These are phyloP conservation scores for Yueomyces sinensis DNA, from an alignment of 805 yeast genomes.

Conservation along the genomic window DNA sequence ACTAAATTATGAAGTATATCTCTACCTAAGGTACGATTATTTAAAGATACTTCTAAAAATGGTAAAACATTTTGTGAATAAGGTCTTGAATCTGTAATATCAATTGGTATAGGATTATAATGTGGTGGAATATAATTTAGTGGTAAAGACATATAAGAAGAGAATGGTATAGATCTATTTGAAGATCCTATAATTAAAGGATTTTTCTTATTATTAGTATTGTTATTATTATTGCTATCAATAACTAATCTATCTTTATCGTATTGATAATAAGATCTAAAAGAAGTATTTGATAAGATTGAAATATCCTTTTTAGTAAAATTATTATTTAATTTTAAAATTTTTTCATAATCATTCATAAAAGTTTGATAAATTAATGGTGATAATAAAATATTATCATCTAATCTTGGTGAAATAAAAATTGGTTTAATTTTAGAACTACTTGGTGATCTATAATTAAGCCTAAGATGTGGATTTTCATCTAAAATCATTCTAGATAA, in stretches of 20 bases:
- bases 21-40: conserved; percentile 41
- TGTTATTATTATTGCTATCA: neutral
- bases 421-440: conserved; percentile 17
- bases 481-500: conserved; percentile 33
- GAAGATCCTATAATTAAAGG: neutral
- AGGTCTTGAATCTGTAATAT: conserved; percentile 64
- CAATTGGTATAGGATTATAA: conserved; percentile 48
- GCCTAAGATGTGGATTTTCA: conserved; percentile 31
- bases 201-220: neutral
- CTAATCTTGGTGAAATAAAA: conserved; percentile 19
- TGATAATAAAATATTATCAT: conserved; percentile 22
- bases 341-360: conserved; percentile 11
- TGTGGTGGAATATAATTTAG: conserved; percentile 33
- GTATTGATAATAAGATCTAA: too few relatives aligned
- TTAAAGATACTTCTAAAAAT: conserved; percentile 58
- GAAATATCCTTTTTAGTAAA: neutral
- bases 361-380: conserved; percentile 28
- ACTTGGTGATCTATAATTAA: conserved; percentile 23
- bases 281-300: neutral
- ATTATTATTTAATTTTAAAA: neutral
- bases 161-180: neutral
- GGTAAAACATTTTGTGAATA: conserved; percentile 61
- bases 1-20: conserved; percentile 50
- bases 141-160: conserved; percentile 5
- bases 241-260: too few relatives aligned